Percentiles rank a stretch among this genome's conserved stretches.
Evolutionary conservation across 1,284 basidiomycete genomes (phyloP).

Genomic region (Pholiota adiposa): DNA sequence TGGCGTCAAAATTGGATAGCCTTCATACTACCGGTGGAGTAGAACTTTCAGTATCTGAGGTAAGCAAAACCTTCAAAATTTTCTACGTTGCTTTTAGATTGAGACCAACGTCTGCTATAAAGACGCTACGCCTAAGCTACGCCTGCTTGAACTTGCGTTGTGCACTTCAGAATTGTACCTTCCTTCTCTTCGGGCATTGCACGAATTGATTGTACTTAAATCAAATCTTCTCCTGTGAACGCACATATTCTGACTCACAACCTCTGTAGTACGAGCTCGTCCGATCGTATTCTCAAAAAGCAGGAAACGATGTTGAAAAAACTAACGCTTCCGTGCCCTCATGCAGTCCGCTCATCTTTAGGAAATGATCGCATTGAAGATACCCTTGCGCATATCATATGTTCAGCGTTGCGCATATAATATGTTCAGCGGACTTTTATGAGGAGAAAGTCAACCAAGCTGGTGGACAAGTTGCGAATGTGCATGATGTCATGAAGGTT

Average conservation of each 20-base stretch:
- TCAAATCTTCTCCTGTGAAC: not conserved
- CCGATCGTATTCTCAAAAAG: constrained; percentile 54
- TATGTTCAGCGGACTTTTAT: constrained; percentile 52
- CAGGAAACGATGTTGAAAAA: constrained; percentile 48
- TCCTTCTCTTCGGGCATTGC: constrained; percentile 53
- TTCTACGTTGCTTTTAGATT: not conserved
- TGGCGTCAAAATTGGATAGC: constrained; percentile 53
- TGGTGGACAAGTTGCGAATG: constrained; percentile 40
- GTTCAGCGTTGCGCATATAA: constrained; percentile 45
- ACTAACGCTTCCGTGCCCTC: constrained; percentile 28
- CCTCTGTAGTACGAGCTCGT: constrained; percentile 64
- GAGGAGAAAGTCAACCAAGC: constrained; percentile 51
- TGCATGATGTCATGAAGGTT: constrained; percentile 53
- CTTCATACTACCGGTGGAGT: constrained; percentile 53
- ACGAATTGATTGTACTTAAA: constrained; percentile 67
- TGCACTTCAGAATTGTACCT: constrained; percentile 54
- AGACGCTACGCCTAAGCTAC: constrained; percentile 55
- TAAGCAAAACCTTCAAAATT: constrained; percentile 26
- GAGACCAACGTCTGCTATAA: not conserved
- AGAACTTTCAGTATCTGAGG: constrained; percentile 56
- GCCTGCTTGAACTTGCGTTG: constrained; percentile 53
- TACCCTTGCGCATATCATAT: constrained; percentile 47
- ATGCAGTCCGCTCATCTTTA: constrained; percentile 5
- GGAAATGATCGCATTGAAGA: constrained; percentile 35
- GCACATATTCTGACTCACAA: not conserved